Evolutionary conservation across 164 flowering plant genomes (phyloP), one percentile per base, ranked within the genome.

Genomic region (Umbilicus rupestris): DNA sequence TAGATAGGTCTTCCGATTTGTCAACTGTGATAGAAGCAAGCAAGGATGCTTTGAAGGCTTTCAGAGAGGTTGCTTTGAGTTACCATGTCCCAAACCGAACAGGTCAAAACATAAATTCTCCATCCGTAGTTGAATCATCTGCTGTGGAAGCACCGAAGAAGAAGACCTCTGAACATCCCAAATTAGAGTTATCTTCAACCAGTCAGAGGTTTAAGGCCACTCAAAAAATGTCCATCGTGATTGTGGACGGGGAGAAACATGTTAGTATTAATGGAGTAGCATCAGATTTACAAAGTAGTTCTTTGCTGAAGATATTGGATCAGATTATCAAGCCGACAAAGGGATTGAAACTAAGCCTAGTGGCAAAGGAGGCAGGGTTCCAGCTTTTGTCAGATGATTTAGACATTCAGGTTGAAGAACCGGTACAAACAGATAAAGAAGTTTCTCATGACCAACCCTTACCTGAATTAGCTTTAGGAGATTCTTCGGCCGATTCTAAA

Each of bases 371-470:
- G 66, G 85, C 71, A 58, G 97, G 99, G 24, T 91, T 94, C 69
- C 87, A 86, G 73, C 95, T 94, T 71, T 70, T 94, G 33, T 87
- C 97, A 66, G 83, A 87, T 75, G 96, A 94, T 81, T 39, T 85
- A 58, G 79, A 81, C 64, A 77, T 93, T 37, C 81, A 87, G 71
- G 39, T 78, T 44, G 74, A 72, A 20, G 82, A 81, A 70, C 44
- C 73, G 30, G 47, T 67, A 69, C 74, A 76, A 37, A 62, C 78
- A 33, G 62, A 69, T 64, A 46, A 68, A 69, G 67, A 24, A 73
- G 77, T 73, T 57, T 70, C 84, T 65, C 6, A 26, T 12, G 63
- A 71, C 68, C 71, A 70, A 52, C 70, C 8, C 70, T 72, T 76
- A 39, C 46, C 71, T 1, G 73, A 73, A 45, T 39, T 66, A 3